Percentiles rank a stretch among this genome's conserved stretches.
Conservation (phyloP, 2,329 filamentous ascomycete species). For the Xylariaceae sp. region DNA sequence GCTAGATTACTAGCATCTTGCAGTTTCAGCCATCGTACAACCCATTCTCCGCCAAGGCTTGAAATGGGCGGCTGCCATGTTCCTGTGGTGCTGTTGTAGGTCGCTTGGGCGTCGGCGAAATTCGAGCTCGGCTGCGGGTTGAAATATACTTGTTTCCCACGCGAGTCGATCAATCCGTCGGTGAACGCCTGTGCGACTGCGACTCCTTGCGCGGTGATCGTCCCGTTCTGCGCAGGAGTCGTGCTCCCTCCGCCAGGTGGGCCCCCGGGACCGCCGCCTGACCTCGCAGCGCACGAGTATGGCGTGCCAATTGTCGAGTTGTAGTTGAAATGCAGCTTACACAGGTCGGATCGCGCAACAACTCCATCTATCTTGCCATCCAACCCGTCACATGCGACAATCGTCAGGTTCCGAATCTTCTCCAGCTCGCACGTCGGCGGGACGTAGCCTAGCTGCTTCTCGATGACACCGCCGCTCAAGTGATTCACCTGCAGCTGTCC, state of each 20-base stretch:
- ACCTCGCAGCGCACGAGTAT: slow-evolving; percentile 40
- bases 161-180: slow-evolving; percentile 34
- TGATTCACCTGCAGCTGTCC: slow-evolving; percentile 44
- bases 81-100: slow-evolving; percentile 28
- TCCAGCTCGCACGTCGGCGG: slow-evolving; percentile 41
- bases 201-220: slow-evolving; percentile 26
- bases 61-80: slow-evolving; percentile 23
- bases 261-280: slow-evolving; percentile 20
- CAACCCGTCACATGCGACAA: slow-evolving; percentile 50
- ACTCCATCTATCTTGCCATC: slow-evolving; percentile 54
- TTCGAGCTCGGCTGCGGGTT: slow-evolving; percentile 29
- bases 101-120: slow-evolving; percentile 33
- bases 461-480: slow-evolving; percentile 36
- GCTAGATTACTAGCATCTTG: slow-evolving; percentile 32
- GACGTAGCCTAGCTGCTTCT: slow-evolving; percentile 37
- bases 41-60: slow-evolving; percentile 28
- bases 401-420: slow-evolving; percentile 50
- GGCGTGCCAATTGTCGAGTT: slow-evolving; percentile 42
- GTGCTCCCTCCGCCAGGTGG: slow-evolving; percentile 9
- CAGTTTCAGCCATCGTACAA: slow-evolving; percentile 24
- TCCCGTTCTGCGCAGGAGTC: slow-evolving; percentile 25
- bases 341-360: slow-evolving; percentile 37
- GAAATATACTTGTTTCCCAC: slow-evolving; percentile 34
- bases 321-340: slow-evolving; percentile 36
- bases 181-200: slow-evolving; percentile 32